Evolutionary conservation across 2,329 filamentous ascomycete genomes (phyloP), one percentile per base, ranked within the genome.

Genomic region (Colletotrichum liriopes): DNA sequence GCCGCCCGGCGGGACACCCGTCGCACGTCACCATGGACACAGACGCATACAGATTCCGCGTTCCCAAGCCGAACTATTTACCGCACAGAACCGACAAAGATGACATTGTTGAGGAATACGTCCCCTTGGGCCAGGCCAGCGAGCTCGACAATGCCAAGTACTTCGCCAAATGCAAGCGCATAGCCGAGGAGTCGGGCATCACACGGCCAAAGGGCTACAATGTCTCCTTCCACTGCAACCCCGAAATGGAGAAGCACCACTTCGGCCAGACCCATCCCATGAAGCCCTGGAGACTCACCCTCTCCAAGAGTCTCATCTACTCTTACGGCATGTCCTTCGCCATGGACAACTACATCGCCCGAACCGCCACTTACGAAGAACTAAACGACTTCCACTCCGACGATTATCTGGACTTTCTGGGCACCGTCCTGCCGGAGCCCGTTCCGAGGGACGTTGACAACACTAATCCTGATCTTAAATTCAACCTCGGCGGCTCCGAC

Each of bases 181-280:
- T 86, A 29, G 89, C 88, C 32, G 84, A 88, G 71, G 85, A 89
- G 63, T 88, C 94, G 82, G 92, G 91, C 76, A 94, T 98, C 78
- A 90, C 91, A 64, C 89, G 91, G 45, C 95, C 96, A 1, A 92
- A 93, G 79, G 95, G 95, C 76, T 95, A 97, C 84, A 95, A 89
- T 41, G 96, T 99, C 58, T 98, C 96, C 12, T 98, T 95, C 83
- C 96, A 99, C 82, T 94, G 95, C 84, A 98, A 98, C 78, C 94
- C 95, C 1, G 92, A 94, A 72, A 97, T 98, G 81, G 96, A 99
- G 84, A 93, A 93, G 80, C 96, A 98, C 83, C 96, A 99, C 82
- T 99, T 99, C 81, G 96, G 96, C 75, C 93, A 94, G 84, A 95
- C 94, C 12, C 96, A 99, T 85, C 96, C 96, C 26, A 99, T 99